Evolutionary conservation across 2,329 filamentous ascomycete genomes (phyloP), one percentile per base, ranked within the genome.

Genomic region (Xylaria sp.): DNA sequence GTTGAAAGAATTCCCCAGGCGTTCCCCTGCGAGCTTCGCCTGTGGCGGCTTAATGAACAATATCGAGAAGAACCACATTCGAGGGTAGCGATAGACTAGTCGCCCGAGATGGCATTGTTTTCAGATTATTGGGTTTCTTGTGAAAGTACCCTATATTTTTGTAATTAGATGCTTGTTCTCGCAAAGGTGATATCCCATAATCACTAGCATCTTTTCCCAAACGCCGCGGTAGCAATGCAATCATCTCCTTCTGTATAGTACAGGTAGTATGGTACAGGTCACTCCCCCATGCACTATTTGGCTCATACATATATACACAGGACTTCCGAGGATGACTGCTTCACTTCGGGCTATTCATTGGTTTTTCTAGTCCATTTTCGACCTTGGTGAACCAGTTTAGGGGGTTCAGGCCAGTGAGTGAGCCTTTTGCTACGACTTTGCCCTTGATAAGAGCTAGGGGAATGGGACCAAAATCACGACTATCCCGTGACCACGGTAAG

Each of bases 391-490:
- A 82, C 75, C 86, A 84, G 12, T 78, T 80, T 77, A 83, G 84
- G 1, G 88, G 87, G 70, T 86, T 83, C 71, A 75, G 76, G 43
- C 78, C 73, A 13, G 71, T 62, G 7, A 75, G 57, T 7, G 71
- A 71, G 1, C 83, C 75, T 71, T 82, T 89, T 71, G 86, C 91
- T 48, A 95, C 82, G 2, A 96, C 90, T 79, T 97, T 98, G 56
- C 94, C 94, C 75, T 87, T 90, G 54, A 99, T 88, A 71, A 99
- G 83, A 1, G 89, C 95, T 77, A 99, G 83, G 0, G 96, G 96
- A 33, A 99, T 79, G 0, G 96, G 94, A 0, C 96, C 96, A 82
- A 92, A 97, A 49, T 90, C 85, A 70, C 96, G 89, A 52, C 94
- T 98, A 83, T 99, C 96, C 72, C 93, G 85, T 28, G 94, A 98